Evolutionary conservation across 2,329 filamentous ascomycete genomes (phyloP).

Genomic region (Ophioceras dolichostomum): DNA sequence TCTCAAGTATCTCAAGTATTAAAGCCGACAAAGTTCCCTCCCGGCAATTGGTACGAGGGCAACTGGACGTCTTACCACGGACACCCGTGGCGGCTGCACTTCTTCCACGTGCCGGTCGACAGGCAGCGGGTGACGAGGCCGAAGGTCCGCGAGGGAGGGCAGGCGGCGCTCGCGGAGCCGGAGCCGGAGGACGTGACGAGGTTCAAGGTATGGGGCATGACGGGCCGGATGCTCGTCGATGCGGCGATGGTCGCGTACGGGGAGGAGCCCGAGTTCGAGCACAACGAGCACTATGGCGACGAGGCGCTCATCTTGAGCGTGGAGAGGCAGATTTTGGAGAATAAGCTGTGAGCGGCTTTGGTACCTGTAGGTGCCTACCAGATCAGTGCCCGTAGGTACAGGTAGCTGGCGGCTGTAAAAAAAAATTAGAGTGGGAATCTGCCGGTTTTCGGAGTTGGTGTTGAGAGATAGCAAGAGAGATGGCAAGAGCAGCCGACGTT

Average conservation of each 20-base stretch:
- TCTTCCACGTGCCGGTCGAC: conserved; percentile 77
- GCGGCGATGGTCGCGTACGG: conserved; percentile 74
- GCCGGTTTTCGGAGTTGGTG: no score
- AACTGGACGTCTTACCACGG: conserved; percentile 71
- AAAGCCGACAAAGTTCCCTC: no score
- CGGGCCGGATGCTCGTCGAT: conserved; percentile 80
- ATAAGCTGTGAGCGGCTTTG: not conserved
- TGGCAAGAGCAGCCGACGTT: no score
- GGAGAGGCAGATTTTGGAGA: conserved; percentile 12
- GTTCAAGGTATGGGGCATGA: conserved; percentile 93
- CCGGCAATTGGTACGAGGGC: conserved; percentile 72
- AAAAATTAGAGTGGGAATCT: no score
- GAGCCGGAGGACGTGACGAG: conserved; percentile 36
- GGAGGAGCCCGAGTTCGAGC: conserved; percentile 74
- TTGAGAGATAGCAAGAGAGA: no score
- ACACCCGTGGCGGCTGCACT: conserved; percentile 72
- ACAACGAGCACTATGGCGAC: conserved; percentile 41
- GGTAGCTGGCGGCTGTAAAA: no score
- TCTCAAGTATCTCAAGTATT: no score
- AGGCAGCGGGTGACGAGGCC: conserved; percentile 58
- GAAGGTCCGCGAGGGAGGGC: conserved; percentile 19
- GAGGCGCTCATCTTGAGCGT: conserved; percentile 34
- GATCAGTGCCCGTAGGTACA: no score
- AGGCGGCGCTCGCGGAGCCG: conserved; percentile 29
- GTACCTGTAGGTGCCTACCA: no score